Percentiles rank a stretch among this genome's conserved stretches.
phyloP scores from a whole-genome alignment of 2,329 filamentous ascomycete genomes.

The Parafenestella ontariensis region DNA sequence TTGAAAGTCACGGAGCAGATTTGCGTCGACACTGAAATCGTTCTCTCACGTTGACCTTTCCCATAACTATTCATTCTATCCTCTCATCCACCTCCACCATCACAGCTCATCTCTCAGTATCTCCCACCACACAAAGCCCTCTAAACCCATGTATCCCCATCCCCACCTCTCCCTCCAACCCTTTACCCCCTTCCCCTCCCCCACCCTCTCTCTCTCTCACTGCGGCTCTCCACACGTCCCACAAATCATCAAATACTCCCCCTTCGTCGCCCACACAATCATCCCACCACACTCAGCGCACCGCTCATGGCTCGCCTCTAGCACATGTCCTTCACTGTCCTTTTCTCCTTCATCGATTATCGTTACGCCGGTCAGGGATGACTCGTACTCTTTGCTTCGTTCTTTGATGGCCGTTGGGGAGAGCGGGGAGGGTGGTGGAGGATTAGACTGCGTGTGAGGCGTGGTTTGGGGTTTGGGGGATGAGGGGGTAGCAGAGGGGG shows the following conservation, averaged over 20 bases:
- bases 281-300: conserved; percentile 7
- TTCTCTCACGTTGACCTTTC: too few relatives aligned
- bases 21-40: too few relatives aligned
- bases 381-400: not conserved
- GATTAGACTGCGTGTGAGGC: not conserved
- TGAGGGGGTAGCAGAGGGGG: not conserved
- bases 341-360: conserved; percentile 8
- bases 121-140: too few relatives aligned
- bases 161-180: not conserved
- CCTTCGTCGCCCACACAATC: conserved; percentile 8
- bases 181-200: not conserved
- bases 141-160: too few relatives aligned
- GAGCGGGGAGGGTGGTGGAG: not conserved
- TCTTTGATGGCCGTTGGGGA: not conserved
- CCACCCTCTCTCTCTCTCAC: not conserved
- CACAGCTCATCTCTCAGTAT: too few relatives aligned
- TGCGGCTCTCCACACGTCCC: conserved; percentile 6
- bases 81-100: too few relatives aligned
- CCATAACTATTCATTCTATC: too few relatives aligned
- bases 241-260: conserved; percentile 11
- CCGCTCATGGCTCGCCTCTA: not conserved
- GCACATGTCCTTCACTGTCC: conserved; percentile 2
- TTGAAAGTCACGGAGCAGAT: too few relatives aligned
- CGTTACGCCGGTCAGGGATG: not conserved
- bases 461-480: not conserved